Evolutionary conservation across 768 basidiomycete species (phyloP).

Genomic region (Termitomyces sp.): DNA sequence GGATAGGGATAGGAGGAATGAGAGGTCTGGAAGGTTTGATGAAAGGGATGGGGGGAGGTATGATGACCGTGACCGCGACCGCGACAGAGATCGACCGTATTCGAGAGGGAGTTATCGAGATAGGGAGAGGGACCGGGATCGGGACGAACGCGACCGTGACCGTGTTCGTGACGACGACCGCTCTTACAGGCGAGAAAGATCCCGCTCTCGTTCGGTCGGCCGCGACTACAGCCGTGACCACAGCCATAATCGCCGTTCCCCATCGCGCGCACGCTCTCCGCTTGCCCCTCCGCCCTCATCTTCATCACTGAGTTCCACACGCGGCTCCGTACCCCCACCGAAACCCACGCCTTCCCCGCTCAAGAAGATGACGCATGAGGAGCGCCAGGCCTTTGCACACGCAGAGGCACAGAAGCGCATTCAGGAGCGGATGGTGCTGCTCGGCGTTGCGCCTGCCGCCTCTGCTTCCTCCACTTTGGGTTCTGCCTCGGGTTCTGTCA

Average conservation of each 20-base stretch:
- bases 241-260: constrained; percentile 22
- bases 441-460: constrained; percentile 61
- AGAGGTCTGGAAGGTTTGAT: constrained; percentile 63
- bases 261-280: constrained; percentile 42
- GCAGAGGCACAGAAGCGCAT: constrained; percentile 79
- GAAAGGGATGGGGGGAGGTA: constrained; percentile 26
- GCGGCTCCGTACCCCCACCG: constrained; percentile 41
- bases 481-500: not conserved
- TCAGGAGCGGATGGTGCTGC: constrained; percentile 76
- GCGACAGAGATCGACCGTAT: constrained; percentile 17
- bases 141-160: constrained; percentile 19
- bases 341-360: constrained; percentile 53
- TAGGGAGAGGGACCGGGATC: constrained; percentile 15
- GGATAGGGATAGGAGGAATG: constrained; percentile 81
- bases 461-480: constrained; percentile 26
- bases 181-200: constrained; percentile 23
- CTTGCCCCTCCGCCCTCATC: constrained; percentile 42
- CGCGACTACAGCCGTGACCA: not conserved
- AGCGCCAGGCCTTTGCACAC: constrained; percentile 71
- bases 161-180: constrained; percentile 30
- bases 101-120: constrained; percentile 16
- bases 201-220: constrained; percentile 14
- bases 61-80: constrained; percentile 19
- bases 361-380: constrained; percentile 81
- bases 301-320: constrained; percentile 21